Percentiles rank a stretch among this genome's conserved stretches.
phyloP scores from a whole-genome alignment of 805 yeast species.

The Brettanomyces anomalus region DNA sequence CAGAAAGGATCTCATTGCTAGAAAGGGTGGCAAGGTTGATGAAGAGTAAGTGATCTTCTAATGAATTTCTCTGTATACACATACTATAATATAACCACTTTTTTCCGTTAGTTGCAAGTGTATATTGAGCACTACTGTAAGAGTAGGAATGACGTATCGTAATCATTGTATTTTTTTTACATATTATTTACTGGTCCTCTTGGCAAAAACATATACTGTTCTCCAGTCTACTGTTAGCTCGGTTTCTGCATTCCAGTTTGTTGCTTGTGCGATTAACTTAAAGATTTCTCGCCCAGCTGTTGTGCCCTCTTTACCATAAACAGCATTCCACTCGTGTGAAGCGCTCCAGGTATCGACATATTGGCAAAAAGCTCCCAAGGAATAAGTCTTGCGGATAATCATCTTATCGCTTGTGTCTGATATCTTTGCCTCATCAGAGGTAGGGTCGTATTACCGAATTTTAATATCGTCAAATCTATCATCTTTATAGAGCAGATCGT shows the following conservation, averaged over 20 bases:
- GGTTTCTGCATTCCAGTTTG: conserved; percentile 38
- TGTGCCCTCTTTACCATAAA: conserved; percentile 23
- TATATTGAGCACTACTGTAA: neutral
- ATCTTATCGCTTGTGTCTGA: conserved; percentile 16
- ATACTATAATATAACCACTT: conserved; percentile 4
- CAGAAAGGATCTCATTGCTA: conserved; percentile 94
- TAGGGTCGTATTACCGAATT: conserved; percentile 23
- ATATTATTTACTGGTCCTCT: conserved; percentile 15
- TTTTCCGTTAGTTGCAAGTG: no score
- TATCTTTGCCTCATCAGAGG: conserved; percentile 3
- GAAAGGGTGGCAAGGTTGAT: conserved; percentile 97
- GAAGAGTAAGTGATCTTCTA: conserved; percentile 31
- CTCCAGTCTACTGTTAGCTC: conserved; percentile 37
- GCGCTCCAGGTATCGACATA: conserved; percentile 69
- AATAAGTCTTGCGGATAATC: conserved; percentile 27
- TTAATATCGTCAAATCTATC: conserved; percentile 20
- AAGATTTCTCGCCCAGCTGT: conserved; percentile 28
- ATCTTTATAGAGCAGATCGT: conserved; percentile 30
- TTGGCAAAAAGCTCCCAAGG: conserved; percentile 36
- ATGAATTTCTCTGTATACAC: neutral
- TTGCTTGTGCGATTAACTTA: conserved; percentile 27
- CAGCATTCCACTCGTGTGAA: conserved; percentile 45
- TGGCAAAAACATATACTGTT: conserved; percentile 42
- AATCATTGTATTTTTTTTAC: neutral
- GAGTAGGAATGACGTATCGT: neutral